Evolutionary conservation across 1,139 yeast genomes (phyloP).

Genomic region (Zygosaccharomyces sapae): DNA sequence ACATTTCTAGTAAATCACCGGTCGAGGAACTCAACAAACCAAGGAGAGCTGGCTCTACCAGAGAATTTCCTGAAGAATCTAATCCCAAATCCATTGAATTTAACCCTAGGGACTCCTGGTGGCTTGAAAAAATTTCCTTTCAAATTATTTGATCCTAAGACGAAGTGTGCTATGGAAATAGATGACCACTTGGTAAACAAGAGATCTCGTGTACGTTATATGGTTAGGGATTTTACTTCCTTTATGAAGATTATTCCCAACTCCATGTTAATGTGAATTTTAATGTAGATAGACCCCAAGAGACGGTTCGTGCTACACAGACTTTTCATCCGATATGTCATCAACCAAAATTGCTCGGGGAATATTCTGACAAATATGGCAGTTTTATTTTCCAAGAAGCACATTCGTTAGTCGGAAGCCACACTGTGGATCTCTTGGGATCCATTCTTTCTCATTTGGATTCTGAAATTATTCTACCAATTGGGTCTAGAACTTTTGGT

Average conservation of each 20-base stretch:
- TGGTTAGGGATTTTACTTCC: slow-evolving; percentile 62
- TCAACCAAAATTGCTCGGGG: slow-evolving; percentile 41
- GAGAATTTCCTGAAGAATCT: slow-evolving; percentile 12
- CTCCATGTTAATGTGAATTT: slow-evolving; percentile 50
- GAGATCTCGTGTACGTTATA: slow-evolving; percentile 52
- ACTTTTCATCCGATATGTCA: slow-evolving; percentile 17
- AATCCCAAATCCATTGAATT: slow-evolving; percentile 31
- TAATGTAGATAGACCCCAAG: slow-evolving; percentile 52
- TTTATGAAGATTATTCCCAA: slow-evolving; percentile 72
- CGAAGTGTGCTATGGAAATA: slow-evolving; percentile 52
- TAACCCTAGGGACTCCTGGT: slow-evolving; percentile 37
- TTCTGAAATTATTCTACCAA: slow-evolving; percentile 49
- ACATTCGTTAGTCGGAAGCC: slow-evolving; percentile 41
- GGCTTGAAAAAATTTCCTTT: slow-evolving; percentile 54
- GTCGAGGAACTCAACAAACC: not conserved
- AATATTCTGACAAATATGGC: slow-evolving; percentile 48
- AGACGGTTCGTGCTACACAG: slow-evolving; percentile 43
- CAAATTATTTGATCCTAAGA: slow-evolving; percentile 41
- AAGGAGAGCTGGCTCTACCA: slow-evolving; percentile 16
- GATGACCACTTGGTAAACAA: slow-evolving; percentile 55
- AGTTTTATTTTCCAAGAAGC: slow-evolving; percentile 44
- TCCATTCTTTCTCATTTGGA: slow-evolving; percentile 27
- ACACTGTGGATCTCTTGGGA: slow-evolving; percentile 34
- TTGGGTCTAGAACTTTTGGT: slow-evolving; percentile 70
- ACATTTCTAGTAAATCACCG: no score